A percentile compares a stretch with the other conserved stretches of the same genome.
These are phyloP conservation scores for Coemansia reversa DNA, from an alignment of 192 early-diverging fungal species.

Conservation along the genomic window DNA sequence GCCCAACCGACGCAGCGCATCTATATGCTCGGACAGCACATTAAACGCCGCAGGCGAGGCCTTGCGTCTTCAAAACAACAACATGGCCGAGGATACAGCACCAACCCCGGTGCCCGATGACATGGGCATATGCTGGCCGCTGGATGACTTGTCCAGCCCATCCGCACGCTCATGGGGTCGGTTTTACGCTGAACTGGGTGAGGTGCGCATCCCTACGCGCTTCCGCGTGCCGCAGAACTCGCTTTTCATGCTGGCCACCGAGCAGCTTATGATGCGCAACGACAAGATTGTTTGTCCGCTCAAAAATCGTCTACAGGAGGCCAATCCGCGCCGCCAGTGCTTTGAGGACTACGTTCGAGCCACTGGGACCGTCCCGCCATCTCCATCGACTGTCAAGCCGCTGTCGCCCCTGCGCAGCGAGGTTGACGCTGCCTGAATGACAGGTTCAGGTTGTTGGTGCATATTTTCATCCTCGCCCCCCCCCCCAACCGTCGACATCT, in stretches of 20 bases:
- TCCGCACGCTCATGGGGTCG: conserved; percentile 19
- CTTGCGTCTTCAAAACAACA: not conserved
- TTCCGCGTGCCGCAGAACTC: conserved; percentile 44
- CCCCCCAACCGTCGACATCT: not conserved
- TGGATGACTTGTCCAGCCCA: conserved; percentile 17
- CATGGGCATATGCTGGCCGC: conserved; percentile 49
- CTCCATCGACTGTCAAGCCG: conserved; percentile 1
- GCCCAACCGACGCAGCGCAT: conserved; percentile 21
- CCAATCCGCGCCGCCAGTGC: conserved; percentile 38
- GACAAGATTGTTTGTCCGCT: conserved; percentile 55
- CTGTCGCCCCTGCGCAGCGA: conserved; percentile 29
- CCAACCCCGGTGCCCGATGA: conserved; percentile 18
- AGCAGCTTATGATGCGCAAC: conserved; percentile 53
- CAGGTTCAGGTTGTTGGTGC: not conserved
- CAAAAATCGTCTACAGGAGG: conserved; percentile 48
- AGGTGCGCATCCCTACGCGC: conserved; percentile 38
- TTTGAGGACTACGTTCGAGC: conserved; percentile 48
- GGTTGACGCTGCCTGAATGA: not conserved
- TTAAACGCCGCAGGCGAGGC: conserved; percentile 3
- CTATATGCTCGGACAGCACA: conserved; percentile 28
- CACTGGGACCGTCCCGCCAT: conserved; percentile 32
- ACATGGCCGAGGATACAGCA: not conserved
- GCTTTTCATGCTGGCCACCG: conserved; percentile 48
- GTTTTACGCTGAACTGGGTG: conserved; percentile 45
- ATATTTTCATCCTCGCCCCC: not conserved